Evolutionary conservation across 345 rosid species (phyloP).

Genomic region (Streptanthus diversifolius): DNA sequence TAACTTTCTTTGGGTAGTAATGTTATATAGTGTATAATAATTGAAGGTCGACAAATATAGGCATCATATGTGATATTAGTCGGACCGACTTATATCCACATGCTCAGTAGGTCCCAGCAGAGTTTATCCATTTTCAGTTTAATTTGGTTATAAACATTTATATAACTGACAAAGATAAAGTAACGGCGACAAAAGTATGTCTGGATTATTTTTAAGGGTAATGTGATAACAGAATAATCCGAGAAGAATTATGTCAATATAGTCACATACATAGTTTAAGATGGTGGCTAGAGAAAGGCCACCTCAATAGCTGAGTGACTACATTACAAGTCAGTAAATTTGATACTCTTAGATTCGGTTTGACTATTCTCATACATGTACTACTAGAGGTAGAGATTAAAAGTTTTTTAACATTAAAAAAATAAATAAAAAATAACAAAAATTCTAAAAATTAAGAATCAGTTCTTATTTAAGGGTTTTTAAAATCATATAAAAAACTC

Average conservation of each 20-base stretch:
- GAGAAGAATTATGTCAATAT: conserved; percentile 17
- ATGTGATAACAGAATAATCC: conserved; percentile 20
- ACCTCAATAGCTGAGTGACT: conserved; percentile 25
- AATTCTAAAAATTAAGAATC: too few species aligned
- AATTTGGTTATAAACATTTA: conserved; percentile 14
- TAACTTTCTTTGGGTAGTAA: background rate
- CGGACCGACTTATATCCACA: conserved; percentile 28
- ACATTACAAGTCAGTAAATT: conserved; percentile 29
- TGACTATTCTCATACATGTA: conserved; percentile 28
- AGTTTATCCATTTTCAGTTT: conserved; percentile 26
- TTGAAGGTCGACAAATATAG: conserved; percentile 14
- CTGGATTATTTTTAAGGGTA: conserved; percentile 15
- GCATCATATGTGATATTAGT: conserved; percentile 24
- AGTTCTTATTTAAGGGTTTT: too few species aligned
- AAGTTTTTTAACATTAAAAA: too few species aligned
- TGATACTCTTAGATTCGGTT: conserved; percentile 19
- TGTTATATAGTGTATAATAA: conserved; percentile 1
- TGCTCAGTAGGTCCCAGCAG: conserved; percentile 24
- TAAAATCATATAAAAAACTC: too few species aligned
- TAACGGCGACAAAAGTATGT: conserved; percentile 28
- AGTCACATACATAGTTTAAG: conserved; percentile 11
- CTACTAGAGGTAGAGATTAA: conserved; percentile 23
- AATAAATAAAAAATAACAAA: too few species aligned
- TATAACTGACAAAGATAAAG: conserved; percentile 24
- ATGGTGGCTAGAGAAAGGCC: conserved; percentile 21